phyloP scores from a whole-genome alignment of 768 basidiomycete genomes.

The Pisolithus tinctorius region DNA sequence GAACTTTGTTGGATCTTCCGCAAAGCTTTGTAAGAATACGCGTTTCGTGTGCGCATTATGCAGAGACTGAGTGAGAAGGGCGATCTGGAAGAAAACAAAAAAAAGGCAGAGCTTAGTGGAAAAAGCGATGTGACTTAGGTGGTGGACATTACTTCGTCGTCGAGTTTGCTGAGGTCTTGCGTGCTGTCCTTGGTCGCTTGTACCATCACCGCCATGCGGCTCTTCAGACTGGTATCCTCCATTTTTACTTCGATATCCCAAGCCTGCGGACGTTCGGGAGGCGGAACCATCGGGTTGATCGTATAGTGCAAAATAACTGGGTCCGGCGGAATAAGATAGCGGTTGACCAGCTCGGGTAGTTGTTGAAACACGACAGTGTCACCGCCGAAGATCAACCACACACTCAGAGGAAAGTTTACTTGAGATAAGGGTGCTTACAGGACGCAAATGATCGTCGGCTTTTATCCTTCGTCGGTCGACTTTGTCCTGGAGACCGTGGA shows the following conservation, averaged over 20 bases:
- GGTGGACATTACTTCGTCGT: conserved; percentile 69
- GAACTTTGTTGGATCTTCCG: conserved; percentile 70
- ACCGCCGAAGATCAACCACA: conserved; percentile 50
- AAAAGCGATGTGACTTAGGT: not conserved
- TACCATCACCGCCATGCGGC: conserved; percentile 65
- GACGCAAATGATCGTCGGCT: conserved; percentile 59
- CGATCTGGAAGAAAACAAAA: conserved; percentile 44
- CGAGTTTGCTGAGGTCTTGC: conserved; percentile 62
- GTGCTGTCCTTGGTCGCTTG: conserved; percentile 65
- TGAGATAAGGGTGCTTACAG: conserved; percentile 33
- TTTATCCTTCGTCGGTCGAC: conserved; percentile 65
- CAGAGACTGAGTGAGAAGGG: conserved; percentile 76
- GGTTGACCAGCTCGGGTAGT: conserved; percentile 80
- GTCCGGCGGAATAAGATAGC: conserved; percentile 68
- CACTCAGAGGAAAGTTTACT: not conserved
- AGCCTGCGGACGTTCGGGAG: conserved; percentile 66
- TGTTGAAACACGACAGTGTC: conserved; percentile 72
- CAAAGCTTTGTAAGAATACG: conserved; percentile 79
- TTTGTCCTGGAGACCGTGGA: conserved; percentile 77
- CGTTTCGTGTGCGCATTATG: conserved; percentile 84
- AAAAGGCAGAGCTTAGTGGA: conserved; percentile 13
- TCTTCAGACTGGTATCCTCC: conserved; percentile 72
- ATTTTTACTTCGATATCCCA: conserved; percentile 88
- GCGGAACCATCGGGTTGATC: conserved; percentile 52
- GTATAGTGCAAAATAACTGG: conserved; percentile 78